Conservation (phyloP, 306 rosid species). For the Ziziphus jujuba region DNA sequence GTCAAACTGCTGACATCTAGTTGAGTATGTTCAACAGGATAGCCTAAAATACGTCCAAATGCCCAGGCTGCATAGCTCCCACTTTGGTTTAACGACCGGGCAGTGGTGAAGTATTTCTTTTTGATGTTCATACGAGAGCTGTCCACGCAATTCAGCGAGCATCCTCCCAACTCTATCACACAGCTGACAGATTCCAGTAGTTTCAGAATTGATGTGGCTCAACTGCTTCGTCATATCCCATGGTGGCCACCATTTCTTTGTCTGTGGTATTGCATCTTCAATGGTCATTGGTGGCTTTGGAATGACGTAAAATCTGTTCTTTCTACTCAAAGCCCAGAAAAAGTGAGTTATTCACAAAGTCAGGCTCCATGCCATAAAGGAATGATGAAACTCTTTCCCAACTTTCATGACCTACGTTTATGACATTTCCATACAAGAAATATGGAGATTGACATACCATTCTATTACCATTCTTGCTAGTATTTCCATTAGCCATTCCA, state of each 20-base stretch:
- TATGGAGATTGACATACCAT: conserved; percentile 64
- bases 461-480: conserved; percentile 36
- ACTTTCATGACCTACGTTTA: conserved; percentile 50
- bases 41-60: conserved; percentile 72
- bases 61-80: conserved; percentile 60
- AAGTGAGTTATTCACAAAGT: conserved; percentile 56
- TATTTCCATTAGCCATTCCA: conserved; percentile 43
- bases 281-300: conserved; percentile 71
- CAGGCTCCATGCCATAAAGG: conserved; percentile 72
- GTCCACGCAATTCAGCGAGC: conserved; percentile 49
- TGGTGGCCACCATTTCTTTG: conserved; percentile 88
- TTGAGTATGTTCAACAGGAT: conserved; percentile 69
- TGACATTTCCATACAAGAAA: conserved; percentile 73
- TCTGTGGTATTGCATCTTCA: conserved; percentile 60
- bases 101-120: conserved; percentile 64
- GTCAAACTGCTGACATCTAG: conserved; percentile 36
- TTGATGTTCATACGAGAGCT: conserved; percentile 55
- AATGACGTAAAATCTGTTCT: conserved; percentile 56
- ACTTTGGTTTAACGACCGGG: conserved; percentile 56
- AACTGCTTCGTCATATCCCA: conserved; percentile 86
- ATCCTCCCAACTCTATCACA: conserved; percentile 61
- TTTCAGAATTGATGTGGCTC: conserved; percentile 60
- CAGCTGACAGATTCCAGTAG: conserved; percentile 47
- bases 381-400: conserved; percentile 79
- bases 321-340: conserved; percentile 75